A percentile compares a stretch with the other conserved stretches of the same genome.
These are phyloP conservation scores for Apiotrichum sp. DNA, from an alignment of 1,284 basidiomycete species.

Conservation along the genomic window DNA sequence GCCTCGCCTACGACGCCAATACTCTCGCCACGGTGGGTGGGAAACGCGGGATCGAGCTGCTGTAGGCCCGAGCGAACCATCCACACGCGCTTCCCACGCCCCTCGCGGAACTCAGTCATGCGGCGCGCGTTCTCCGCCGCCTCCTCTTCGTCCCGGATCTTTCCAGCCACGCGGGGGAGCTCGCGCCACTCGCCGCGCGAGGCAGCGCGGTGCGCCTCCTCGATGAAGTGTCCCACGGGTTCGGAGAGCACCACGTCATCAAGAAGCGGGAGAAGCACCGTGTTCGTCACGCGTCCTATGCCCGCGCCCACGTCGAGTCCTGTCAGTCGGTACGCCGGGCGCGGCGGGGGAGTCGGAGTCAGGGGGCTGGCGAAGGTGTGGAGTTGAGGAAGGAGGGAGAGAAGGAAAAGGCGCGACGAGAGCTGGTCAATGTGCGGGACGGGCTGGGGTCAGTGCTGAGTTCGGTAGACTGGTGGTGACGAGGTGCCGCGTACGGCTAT, in stretches of 20 bases:
- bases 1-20: constrained; percentile 36
- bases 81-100: constrained; percentile 63
- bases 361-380: constrained; percentile 66
- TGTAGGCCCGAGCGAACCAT: constrained; percentile 73
- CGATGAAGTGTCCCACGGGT: constrained; percentile 70
- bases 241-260: constrained; percentile 81
- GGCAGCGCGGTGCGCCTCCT: constrained; percentile 58
- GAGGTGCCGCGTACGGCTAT: neutral
- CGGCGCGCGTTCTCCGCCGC: constrained; percentile 17
- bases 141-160: constrained; percentile 18
- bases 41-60: constrained; percentile 60
- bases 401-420: constrained; percentile 76
- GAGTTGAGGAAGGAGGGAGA: constrained; percentile 70
- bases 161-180: constrained; percentile 21
- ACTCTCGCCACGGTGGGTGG: constrained; percentile 37
- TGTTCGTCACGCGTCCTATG: constrained; percentile 79
- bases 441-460: constrained; percentile 51
- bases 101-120: constrained; percentile 16
- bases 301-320: constrained; percentile 83
- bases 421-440: constrained; percentile 82
- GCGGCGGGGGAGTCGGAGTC: constrained; percentile 21
- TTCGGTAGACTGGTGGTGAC: neutral
- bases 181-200: constrained; percentile 58
- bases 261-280: constrained; percentile 76
- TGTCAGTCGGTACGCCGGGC: constrained; percentile 52